Evolutionary conservation across 805 yeast genomes (phyloP).

Genomic region (Candida sithepensis): DNA sequence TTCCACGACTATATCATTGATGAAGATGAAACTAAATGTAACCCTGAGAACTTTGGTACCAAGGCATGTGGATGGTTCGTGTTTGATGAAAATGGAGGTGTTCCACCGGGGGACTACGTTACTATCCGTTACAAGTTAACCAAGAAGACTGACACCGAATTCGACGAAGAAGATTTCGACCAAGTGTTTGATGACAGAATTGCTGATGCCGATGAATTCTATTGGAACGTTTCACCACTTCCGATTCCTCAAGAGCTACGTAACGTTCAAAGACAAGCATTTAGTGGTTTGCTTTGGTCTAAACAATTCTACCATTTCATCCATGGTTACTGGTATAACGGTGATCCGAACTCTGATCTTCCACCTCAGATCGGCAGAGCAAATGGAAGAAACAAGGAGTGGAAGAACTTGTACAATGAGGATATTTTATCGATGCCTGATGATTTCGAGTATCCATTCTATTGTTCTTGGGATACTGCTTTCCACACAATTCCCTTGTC

Average conservation of each 20-base stretch:
- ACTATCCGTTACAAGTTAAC: slow-evolving; percentile 72
- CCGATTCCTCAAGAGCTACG: slow-evolving; percentile 79
- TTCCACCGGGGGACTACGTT: slow-evolving; percentile 84
- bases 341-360: slow-evolving; percentile 72
- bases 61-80: slow-evolving; percentile 82
- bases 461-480: slow-evolving; percentile 96
- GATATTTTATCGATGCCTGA: slow-evolving; percentile 89
- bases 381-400: slow-evolving; percentile 80
- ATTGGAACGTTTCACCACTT: slow-evolving; percentile 82
- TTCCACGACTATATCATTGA: slow-evolving; percentile 80
- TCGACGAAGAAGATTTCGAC: slow-evolving; percentile 77
- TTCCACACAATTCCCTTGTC: slow-evolving; percentile 92
- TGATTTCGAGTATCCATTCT: slow-evolving; percentile 94
- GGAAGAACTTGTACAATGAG: slow-evolving; percentile 86
- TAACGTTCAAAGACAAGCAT: slow-evolving; percentile 86
- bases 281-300: slow-evolving; percentile 91
- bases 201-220: slow-evolving; percentile 89
- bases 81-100: slow-evolving; percentile 72
- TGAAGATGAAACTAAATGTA: slow-evolving; percentile 55
- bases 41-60: slow-evolving; percentile 72
- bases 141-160: slow-evolving; percentile 29
- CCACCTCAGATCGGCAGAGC: slow-evolving; percentile 82
- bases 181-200: slow-evolving; percentile 62
- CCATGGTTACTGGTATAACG: slow-evolving; percentile 81
- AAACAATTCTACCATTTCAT: slow-evolving; percentile 87